Base-by-base conservation (phyloP, 768 basidiomycete genomes). In the Chalciporus piperatus region DNA sequence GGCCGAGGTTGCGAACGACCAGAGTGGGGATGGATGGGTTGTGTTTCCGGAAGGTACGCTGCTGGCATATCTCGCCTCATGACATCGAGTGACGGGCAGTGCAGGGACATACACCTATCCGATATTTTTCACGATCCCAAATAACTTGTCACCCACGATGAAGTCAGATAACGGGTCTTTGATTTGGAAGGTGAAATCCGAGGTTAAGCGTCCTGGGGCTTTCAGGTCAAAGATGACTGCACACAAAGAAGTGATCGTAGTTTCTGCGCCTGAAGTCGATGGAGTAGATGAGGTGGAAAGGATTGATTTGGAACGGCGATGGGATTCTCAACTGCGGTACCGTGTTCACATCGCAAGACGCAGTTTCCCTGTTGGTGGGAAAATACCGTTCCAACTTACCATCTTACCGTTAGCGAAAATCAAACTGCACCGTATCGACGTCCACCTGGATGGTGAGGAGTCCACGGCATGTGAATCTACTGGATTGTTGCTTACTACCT, bases 21-120 rank as follows among this genome's bases (percentile, higher is more conserved):
- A 48, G 72, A 74, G 27, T 4, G 74, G 73, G 12, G 71, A 78
- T 45, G 76, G 78, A 5, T 98, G 92, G 92, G 86, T 87, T 64
- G 87, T 95, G 67, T 96, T 96, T 68, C 82, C 85, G 60, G 84
- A 88, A 72, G 94, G 93, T 88, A 48, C 17, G 58, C 45, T 20
- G 38, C 27, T 35, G 74, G 68, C 25, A 41, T 19, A 22, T 35
- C 39, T 30, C 47, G 23, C 45, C 22, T 46, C 23, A 28, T 33
- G 8, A 10, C 12, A 16, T 52, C 28, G 59, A 87, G 88, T 16
- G 92, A 96, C 23, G 14, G n/a, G 39, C 9, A 37, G 19, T 52
- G 28, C 59, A 90, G 94, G 94, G 17, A 88, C 84, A 6, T 98
- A 98, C 66, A 92, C 87, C 16, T 98, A 92, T 69, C 96, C 96